phyloP scores from a whole-genome alignment of 106 monocot genomes.

The Allium fistulosum region DNA sequence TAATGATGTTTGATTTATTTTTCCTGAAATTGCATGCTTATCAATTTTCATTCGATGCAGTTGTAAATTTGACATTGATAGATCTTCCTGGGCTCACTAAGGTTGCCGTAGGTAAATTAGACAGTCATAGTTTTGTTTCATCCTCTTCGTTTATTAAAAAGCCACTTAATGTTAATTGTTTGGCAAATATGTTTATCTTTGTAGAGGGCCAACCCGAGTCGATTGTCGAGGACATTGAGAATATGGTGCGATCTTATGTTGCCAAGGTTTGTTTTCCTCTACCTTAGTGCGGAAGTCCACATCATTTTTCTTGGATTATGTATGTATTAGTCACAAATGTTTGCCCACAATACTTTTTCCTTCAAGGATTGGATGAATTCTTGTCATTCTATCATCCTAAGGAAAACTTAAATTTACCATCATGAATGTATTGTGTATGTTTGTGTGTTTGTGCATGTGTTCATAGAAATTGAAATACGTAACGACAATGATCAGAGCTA shows the following conservation, averaged over 20 bases:
- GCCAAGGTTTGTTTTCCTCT: slow-evolving; percentile 59
- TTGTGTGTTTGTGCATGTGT: too few species aligned
- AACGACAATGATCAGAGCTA: neutral
- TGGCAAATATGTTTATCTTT: neutral
- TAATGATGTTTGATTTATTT: neutral
- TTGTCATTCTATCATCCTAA: neutral
- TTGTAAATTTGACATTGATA: slow-evolving; percentile 90
- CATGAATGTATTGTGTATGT: neutral
- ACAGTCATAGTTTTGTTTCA: neutral
- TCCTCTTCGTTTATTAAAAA: neutral
- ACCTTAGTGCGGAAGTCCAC: neutral
- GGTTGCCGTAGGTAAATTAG: slow-evolving; percentile 86
- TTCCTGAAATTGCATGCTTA: slow-evolving; percentile 35
- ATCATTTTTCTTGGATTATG: too few species aligned
- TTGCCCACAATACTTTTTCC: neutral
- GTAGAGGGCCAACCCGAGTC: slow-evolving; percentile 91
- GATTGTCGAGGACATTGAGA: slow-evolving; percentile 93
- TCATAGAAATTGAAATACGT: neutral
- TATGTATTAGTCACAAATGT: neutral
- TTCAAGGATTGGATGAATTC: neutral
- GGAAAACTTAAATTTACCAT: neutral
- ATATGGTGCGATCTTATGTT: slow-evolving; percentile 97
- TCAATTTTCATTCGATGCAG: slow-evolving; percentile 27
- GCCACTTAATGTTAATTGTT: slow-evolving; percentile 1
- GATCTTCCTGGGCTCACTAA: slow-evolving; percentile 99